Percentiles rank a stretch among this genome's conserved stretches.
Evolutionary conservation across 2,329 filamentous ascomycete species (phyloP).

Genomic region (Botrytis pseudocinerea): DNA sequence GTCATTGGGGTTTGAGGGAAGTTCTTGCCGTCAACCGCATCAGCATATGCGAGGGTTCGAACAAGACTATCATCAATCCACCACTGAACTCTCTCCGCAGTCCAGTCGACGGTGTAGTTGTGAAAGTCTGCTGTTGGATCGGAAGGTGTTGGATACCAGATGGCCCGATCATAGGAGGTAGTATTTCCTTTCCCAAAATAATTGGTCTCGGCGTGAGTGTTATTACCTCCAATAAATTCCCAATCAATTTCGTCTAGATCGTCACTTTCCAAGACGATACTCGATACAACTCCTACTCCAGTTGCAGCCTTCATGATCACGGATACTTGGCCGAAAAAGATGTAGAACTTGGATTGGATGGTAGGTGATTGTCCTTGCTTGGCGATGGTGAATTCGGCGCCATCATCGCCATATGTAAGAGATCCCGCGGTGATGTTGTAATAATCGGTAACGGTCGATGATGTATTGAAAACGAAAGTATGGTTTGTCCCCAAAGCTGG

Average conservation of each 20-base stretch:
- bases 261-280: conserved; percentile 80
- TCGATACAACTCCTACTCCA: conserved; percentile 75
- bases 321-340: conserved; percentile 82
- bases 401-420: conserved; percentile 62
- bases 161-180: conserved; percentile 68
- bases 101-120: conserved; percentile 76
- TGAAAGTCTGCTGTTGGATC: conserved; percentile 61
- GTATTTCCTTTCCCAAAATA: conserved; percentile 77
- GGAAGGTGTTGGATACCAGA: conserved; percentile 56
- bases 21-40: conserved; percentile 61
- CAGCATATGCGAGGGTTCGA: conserved; percentile 61
- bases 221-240: conserved; percentile 73
- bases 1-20: conserved; percentile 79
- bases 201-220: conserved; percentile 66
- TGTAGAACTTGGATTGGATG: conserved; percentile 76
- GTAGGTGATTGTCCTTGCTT: conserved; percentile 75
- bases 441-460: conserved; percentile 54
- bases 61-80: conserved; percentile 67
- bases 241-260: conserved; percentile 87
- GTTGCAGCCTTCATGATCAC: conserved; percentile 73
- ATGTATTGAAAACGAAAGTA: conserved; percentile 62
- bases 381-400: conserved; percentile 70
- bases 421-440: conserved; percentile 71
- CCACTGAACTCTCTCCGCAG: conserved; percentile 63
- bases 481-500: conserved; percentile 67